Conservation (phyloP, 2,329 filamentous ascomycete genomes). For the Fusarium penzigii region DNA sequence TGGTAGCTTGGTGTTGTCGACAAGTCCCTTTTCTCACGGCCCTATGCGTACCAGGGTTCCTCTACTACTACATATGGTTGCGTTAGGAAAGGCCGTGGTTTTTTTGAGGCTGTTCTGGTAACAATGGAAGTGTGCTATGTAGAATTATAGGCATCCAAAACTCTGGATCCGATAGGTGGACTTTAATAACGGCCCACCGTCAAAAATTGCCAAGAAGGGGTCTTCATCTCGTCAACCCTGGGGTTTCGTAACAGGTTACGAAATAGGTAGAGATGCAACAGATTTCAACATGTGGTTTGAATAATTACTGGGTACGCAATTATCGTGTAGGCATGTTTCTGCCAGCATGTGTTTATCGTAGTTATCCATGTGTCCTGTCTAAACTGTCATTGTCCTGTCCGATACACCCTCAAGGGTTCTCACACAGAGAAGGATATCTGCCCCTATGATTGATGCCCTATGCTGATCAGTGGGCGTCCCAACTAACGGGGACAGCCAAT, state of each 20-base stretch:
- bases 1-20: background rate
- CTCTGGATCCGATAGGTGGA: constrained; percentile 30
- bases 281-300: background rate
- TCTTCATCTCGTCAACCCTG: constrained; percentile 24
- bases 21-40: background rate
- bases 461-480: too few species aligned
- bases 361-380: too few species aligned
- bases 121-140: too few species aligned
- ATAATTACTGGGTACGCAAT: background rate
- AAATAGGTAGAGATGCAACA: background rate
- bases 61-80: too few species aligned
- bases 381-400: too few species aligned
- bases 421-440: too few species aligned
- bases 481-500: background rate
- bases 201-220: constrained; percentile 24
- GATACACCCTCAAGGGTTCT: too few species aligned
- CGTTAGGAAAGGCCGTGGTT: too few species aligned
- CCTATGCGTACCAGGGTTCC: too few species aligned
- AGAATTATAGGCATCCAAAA: background rate
- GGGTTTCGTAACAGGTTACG: constrained; percentile 7
- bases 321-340: background rate
- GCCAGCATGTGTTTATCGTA: background rate
- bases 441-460: too few species aligned
- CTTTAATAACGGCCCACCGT: constrained; percentile 17
- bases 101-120: too few species aligned